Evolutionary conservation across 768 basidiomycete genomes (phyloP).

Genomic region (Cystofilobasidium macerans): DNA sequence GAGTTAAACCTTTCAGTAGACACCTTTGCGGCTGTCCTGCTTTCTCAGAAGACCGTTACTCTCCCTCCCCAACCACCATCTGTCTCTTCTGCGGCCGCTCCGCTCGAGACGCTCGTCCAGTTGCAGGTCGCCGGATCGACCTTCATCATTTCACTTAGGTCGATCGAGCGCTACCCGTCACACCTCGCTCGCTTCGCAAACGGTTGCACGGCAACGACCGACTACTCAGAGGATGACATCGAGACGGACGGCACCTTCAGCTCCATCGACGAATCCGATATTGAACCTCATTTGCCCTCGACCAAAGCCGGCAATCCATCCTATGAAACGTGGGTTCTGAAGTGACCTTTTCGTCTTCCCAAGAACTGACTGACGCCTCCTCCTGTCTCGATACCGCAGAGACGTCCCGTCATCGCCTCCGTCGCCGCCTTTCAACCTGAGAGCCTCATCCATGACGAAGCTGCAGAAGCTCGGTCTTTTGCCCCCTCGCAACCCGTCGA

Average conservation of each 20-base stretch:
- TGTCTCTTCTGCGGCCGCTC: neutral
- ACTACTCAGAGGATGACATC: neutral
- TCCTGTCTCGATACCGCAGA: neutral
- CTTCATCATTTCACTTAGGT: slow-evolving; percentile 15
- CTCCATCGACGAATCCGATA: neutral
- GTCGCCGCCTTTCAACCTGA: slow-evolving; percentile 7
- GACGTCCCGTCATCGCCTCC: neutral
- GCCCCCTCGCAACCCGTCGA: slow-evolving; percentile 3
- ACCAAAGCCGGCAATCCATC: no score
- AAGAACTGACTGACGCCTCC: neutral
- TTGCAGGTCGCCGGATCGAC: slow-evolving; percentile 21
- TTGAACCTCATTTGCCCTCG: neutral
- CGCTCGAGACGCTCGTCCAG: slow-evolving; percentile 8
- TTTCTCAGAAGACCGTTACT: slow-evolving; percentile 13
- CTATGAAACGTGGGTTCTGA: no score
- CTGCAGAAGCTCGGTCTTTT: slow-evolving; percentile 21
- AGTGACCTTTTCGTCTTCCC: neutral
- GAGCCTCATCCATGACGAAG: slow-evolving; percentile 22
- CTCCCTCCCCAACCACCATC: slow-evolving; percentile 17
- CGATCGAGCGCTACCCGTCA: slow-evolving; percentile 1
- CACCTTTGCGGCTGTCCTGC: slow-evolving; percentile 12
- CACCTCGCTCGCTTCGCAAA: slow-evolving; percentile 11
- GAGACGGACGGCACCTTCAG: slow-evolving; percentile 10
- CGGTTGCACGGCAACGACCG: slow-evolving; percentile 11
- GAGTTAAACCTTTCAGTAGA: neutral